Base-by-base conservation (phyloP, 1,284 basidiomycete genomes). In the Apiotrichum akiyoshidainum region DNA sequence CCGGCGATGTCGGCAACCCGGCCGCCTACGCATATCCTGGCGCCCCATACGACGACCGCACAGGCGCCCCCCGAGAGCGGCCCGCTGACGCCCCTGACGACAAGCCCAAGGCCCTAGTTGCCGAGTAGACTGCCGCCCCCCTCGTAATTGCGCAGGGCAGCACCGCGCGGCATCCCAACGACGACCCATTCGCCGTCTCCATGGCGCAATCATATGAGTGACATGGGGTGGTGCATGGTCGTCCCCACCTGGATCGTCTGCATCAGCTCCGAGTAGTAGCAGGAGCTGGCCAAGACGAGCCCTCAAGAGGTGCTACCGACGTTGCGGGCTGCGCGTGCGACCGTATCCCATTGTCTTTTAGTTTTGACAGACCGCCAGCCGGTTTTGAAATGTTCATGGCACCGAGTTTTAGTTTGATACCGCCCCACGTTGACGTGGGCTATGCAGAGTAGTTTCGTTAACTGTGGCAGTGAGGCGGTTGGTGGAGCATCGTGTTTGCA, bases 1-100 rank as follows among this genome's bases (percentile, higher is more conserved):
- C 65, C 16, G 60, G 52, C 6, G 59, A 61, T 21, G 49, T 46
- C 12, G 12, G 31, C 26, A 48, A 40, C 37, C 45, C 46, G 1
- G 46, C 12, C 13, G 40, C 17, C 3, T 55, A 55, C 46, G 31
- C 54, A 2, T 55, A 55, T 19, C 40, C 51, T 10, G 41, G 41
- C 17, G 51, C 31, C 21, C 40, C 47, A 22, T 48, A 49, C n/a
- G 54, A 54, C 42, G 53, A 54, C 22, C 53, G 53, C 14, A 22
- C 45, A 17, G 54, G 51, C 16, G 42, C 33, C 10, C 41, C 40
- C 19, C 39, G 40, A 14, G 54, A 55, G 7, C 46, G 46, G 8
- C 46, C 54, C 1, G 48, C 35, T 12, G 46, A 31, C 10, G 40
- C 16, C 12, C 22, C 51, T 12, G 54, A 48, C 41, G 39, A 48